Base-by-base conservation (phyloP, 805 yeast genomes). In the Nakazawaea siamensis region DNA sequence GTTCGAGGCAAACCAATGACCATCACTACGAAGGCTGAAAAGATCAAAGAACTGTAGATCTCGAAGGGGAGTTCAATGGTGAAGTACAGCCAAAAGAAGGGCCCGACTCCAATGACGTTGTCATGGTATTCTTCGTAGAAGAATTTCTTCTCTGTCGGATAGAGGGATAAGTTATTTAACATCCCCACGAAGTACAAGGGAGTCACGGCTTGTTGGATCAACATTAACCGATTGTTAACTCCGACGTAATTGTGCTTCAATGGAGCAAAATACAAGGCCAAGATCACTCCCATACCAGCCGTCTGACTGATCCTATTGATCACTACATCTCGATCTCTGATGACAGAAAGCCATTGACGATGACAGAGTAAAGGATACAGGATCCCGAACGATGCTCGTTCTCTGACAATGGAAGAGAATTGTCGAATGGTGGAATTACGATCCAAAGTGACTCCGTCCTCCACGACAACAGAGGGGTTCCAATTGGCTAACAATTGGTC, bases 71-170 rank as follows among this genome's bases (percentile, higher is more conserved):
- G 42, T 46, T 81, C 92, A 33, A 76, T 62, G 1, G 73, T 33
- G 11, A 78, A 54, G 50, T 82, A 82, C 8, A 74, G 64, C 12
- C 62, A 35, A 43, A 77, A 74, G 49, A 86, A 86, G 3, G 85
- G 76, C 2, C 63, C 48, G 2, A 74, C 66, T 0, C 81, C 80
- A 46, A 83, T 80, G 6, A 81, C 72, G 18, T 74, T 76, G 49
- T 85, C 95, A 41, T 69, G 70, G 45, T 75, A 76, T 47, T 86
- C 95, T 40, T 80, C 81, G 52, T 82, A 84, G 50, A 86, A 86
- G 29, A 78, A 70, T 44, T 78, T 69, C 41, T 88, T 62, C 46
- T 84, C 92, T 11, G 58, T 54, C 2, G 95, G 94, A 50, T 79
- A 86, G 12, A 81, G 65, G 1, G 88, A 71, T 49, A 85, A 62